Conservation (phyloP, 2,329 filamentous ascomycete species). For the Trichophyton benhamiae region DNA sequence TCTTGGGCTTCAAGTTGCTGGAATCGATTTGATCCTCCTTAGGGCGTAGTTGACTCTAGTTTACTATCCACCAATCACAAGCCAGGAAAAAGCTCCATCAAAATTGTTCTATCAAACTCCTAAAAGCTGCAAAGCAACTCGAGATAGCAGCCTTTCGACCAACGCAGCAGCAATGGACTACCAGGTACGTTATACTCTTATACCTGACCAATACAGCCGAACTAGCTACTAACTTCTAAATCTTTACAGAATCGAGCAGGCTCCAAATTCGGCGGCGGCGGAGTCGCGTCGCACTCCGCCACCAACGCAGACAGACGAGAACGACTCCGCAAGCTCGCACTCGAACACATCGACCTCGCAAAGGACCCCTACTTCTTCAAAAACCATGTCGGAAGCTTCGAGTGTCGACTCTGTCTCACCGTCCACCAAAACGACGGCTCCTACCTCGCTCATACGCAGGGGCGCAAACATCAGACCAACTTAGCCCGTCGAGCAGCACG, state of each 20-base stretch:
- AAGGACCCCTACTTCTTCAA: conserved; percentile 99
- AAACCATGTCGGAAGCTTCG: conserved; percentile 96
- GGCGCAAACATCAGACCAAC: conserved; percentile 98
- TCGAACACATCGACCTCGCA: conserved; percentile 97
- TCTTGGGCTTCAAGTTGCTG: too few relatives aligned
- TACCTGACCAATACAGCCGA: background rate
- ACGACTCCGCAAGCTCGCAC: conserved; percentile 90
- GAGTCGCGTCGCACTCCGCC: conserved; percentile 82
- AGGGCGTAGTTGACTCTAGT: too few relatives aligned
- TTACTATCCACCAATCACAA: background rate
- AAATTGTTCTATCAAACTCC: background rate
- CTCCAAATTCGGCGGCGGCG: conserved; percentile 95
- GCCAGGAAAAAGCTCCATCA: background rate
- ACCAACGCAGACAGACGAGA: conserved; percentile 96
- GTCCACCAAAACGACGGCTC: conserved; percentile 99
- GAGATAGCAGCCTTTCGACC: background rate
- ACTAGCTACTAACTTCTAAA: conserved; percentile 11
- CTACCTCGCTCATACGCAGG: conserved; percentile 96
- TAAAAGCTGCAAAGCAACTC: background rate
- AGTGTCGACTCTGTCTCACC: conserved; percentile 91
- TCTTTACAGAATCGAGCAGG: conserved; percentile 69
- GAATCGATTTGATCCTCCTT: too few relatives aligned
- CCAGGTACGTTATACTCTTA: conserved; percentile 28
- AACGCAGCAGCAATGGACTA: conserved; percentile 35
- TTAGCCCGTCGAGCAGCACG: conserved; percentile 88